Evolutionary conservation across 768 basidiomycete genomes (phyloP).

Genomic region (Chalciporus chontae): DNA sequence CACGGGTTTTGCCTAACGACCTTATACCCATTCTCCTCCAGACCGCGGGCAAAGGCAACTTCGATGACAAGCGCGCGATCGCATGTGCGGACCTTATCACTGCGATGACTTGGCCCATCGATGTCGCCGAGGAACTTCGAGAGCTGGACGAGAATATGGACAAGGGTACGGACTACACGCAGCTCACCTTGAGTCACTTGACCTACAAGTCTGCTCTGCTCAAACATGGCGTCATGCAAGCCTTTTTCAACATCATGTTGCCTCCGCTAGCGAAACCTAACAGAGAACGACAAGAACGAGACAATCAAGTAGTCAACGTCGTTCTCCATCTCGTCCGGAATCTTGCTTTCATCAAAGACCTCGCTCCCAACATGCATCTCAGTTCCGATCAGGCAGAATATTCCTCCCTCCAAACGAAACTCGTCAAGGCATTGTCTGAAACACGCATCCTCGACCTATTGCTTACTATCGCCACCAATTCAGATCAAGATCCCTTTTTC

Average conservation of each 20-base stretch:
- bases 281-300: constrained; percentile 72
- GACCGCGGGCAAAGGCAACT: constrained; percentile 72
- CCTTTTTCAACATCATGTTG: constrained; percentile 70
- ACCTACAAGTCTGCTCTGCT: constrained; percentile 81
- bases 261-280: constrained; percentile 70
- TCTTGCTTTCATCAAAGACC: constrained; percentile 90
- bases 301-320: constrained; percentile 84
- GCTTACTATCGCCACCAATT: constrained; percentile 81
- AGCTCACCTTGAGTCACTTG: constrained; percentile 74
- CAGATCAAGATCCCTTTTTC: constrained; percentile 71
- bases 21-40: constrained; percentile 79
- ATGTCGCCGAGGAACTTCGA: constrained; percentile 89
- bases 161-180: constrained; percentile 84
- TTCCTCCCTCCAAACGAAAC: constrained; percentile 71
- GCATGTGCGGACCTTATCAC: constrained; percentile 87
- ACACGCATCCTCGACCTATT: constrained; percentile 75
- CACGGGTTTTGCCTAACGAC: constrained; percentile 84
- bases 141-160: constrained; percentile 83
- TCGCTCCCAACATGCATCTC: constrained; percentile 61
- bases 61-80: constrained; percentile 81
- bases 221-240: constrained; percentile 62
- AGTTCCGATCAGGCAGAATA: constrained; percentile 80
- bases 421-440: constrained; percentile 67
- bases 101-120: constrained; percentile 99
- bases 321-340: constrained; percentile 89